A percentile compares a stretch with the other conserved stretches of the same genome.
Evolutionary conservation across 371 early-diverging fungal genomes (phyloP).

Genomic region (Phascolomyces articulosus): DNA sequence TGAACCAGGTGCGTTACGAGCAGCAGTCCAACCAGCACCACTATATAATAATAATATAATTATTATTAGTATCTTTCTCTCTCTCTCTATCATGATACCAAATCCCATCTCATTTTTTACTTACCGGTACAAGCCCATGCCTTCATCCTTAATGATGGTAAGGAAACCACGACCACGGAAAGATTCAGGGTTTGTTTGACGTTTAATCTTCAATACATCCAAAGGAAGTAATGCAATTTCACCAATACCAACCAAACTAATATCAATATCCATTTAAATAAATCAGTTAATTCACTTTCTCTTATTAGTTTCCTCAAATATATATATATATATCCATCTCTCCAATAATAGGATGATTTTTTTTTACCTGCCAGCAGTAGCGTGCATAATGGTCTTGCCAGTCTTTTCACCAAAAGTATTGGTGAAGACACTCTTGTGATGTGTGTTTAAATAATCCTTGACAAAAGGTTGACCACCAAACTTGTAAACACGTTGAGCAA

Average conservation of each 20-base stretch:
- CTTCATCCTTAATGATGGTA: slow-evolving; percentile 85
- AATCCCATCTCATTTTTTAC: not conserved
- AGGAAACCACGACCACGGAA: slow-evolving; percentile 87
- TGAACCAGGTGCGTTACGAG: slow-evolving; percentile 97
- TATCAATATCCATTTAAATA: not conserved
- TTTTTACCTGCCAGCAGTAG: slow-evolving; percentile 81
- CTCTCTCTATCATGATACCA: not conserved
- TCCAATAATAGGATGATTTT: too few species aligned
- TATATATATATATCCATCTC: too few species aligned
- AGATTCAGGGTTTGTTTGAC: slow-evolving; percentile 92
- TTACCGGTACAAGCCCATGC: slow-evolving; percentile 89
- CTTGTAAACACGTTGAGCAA: slow-evolving; percentile 95
- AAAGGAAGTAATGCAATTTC: slow-evolving; percentile 95
- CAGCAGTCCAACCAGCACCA: slow-evolving; percentile 98
- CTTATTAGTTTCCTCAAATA: too few species aligned
- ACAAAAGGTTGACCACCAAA: slow-evolving; percentile 98
- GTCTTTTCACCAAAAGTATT: slow-evolving; percentile 89
- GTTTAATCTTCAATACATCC: slow-evolving; percentile 97
- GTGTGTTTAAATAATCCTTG: slow-evolving; percentile 85
- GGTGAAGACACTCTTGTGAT: slow-evolving; percentile 80
- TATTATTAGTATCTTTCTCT: not conserved
- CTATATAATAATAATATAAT: slow-evolving; percentile 28
- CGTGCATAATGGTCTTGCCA: slow-evolving; percentile 95
- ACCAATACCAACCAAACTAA: slow-evolving; percentile 92
- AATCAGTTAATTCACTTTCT: not conserved